phyloP scores from a whole-genome alignment of 108 stramenopile genomes.

The Cylindrotheca closterium region DNA sequence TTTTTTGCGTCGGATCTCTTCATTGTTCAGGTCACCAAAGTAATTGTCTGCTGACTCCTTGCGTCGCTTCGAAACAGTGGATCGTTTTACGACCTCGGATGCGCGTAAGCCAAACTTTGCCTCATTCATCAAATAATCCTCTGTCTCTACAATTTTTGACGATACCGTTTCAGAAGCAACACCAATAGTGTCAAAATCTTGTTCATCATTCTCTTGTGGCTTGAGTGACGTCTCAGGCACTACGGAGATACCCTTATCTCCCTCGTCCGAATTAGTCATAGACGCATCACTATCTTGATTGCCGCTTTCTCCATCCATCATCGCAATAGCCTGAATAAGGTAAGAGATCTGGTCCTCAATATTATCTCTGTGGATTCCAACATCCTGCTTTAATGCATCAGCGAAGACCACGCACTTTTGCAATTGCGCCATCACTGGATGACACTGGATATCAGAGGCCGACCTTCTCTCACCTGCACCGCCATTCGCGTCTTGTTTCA shows the following conservation, averaged over 20 bases:
- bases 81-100: slow-evolving; percentile 46
- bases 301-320: slow-evolving; percentile 46
- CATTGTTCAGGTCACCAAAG: slow-evolving; percentile 60
- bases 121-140: slow-evolving; percentile 45
- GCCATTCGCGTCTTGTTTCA: slow-evolving; percentile 46
- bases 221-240: neutral
- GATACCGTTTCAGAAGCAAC: too few relatives aligned
- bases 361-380: slow-evolving; percentile 47
- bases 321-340: slow-evolving; percentile 66
- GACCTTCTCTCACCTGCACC: slow-evolving; percentile 12
- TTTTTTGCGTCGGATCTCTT: slow-evolving; percentile 10
- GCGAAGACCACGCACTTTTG: slow-evolving; percentile 59
- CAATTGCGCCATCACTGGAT: slow-evolving; percentile 79
- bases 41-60: slow-evolving; percentile 37
- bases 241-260: slow-evolving; percentile 1
- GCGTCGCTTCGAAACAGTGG: slow-evolving; percentile 16
- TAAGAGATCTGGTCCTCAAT: slow-evolving; percentile 59
- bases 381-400: slow-evolving; percentile 57
- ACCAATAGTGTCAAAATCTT: slow-evolving; percentile 1
- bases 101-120: slow-evolving; percentile 71
- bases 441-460: slow-evolving; percentile 42
- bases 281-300: neutral
- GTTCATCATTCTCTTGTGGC: neutral
- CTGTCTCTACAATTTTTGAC: slow-evolving; percentile 35
- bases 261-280: neutral